These are phyloP conservation scores for grape (Vitis vinifera) DNA, from an alignment of 164 flowering plant genomes.

Conservation along the genomic window DNA sequence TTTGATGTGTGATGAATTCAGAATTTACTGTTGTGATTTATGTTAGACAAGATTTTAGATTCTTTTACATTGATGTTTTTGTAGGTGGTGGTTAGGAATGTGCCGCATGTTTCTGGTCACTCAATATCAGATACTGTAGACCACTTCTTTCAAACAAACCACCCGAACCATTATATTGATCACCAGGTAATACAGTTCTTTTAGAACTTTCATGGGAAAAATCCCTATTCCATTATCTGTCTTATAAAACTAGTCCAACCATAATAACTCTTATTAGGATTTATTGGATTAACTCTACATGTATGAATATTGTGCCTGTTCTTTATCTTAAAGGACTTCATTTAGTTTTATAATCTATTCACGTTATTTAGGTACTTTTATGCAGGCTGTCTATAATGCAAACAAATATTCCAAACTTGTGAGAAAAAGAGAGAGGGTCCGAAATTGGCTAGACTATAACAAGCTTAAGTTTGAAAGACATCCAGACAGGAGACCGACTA, in stretches of 20 bases:
- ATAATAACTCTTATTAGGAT: not conserved
- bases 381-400: conserved; percentile 88
- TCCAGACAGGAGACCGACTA: conserved; percentile 74
- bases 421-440: conserved; percentile 62
- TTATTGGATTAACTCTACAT: not conserved
- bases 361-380: not conserved
- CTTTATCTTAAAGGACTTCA: not conserved
- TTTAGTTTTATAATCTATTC: not conserved
- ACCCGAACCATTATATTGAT: conserved; percentile 73
- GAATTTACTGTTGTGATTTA: not conserved
- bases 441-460: conserved; percentile 86
- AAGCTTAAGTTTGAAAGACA: conserved; percentile 81
- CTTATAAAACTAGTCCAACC: not conserved
- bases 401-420: conserved; percentile 80
- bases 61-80: conserved; percentile 2
- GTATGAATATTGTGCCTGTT: not conserved
- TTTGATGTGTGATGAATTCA: not conserved
- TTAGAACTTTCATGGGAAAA: not conserved
- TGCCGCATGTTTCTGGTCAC: conserved; percentile 68
- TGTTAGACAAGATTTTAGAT: no score
- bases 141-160: conserved; percentile 78
- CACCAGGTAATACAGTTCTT: conserved; percentile 67
- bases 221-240: no score
- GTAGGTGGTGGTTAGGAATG: conserved; percentile 87
- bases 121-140: conserved; percentile 79